Base-by-base conservation (phyloP, 192 early-diverging fungal genomes). In the Phlyctochytrium planicorne region DNA sequence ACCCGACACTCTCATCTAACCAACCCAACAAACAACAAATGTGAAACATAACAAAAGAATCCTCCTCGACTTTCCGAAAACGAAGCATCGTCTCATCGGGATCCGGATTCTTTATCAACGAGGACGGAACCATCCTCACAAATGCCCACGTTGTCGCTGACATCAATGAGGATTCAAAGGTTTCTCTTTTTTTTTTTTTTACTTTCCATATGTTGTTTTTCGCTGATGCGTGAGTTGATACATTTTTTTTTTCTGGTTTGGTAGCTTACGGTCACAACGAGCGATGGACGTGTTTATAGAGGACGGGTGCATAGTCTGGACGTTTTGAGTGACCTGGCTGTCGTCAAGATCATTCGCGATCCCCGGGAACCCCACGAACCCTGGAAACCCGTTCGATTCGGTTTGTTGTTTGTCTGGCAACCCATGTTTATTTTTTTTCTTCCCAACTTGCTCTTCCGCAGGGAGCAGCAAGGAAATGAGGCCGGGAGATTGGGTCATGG, bases 21-120 rank as follows among this genome's bases (percentile, higher is more conserved):
- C n/a, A n/a, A n/a, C n/a, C n/a, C n/a, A n/a, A n/a, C n/a, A n/a
- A n/a, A n/a, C n/a, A n/a, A n/a, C n/a, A 6, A n/a, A 4, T 30
- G 4, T 29, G 53, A 60, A 47, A 34, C 61, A 29, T 59, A 36
- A 33, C 16, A 3, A 30, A 65, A 52, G 31, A 59, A 29, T 29
- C 12, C 10, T 25, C 29, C 25, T 66, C 34, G 53, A 27, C 12
- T 47, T 60, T 56, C 35, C 30, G 34, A 30, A 34, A 23, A 24
- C 70, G 69, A 74, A 36, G 47, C 66, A 27, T 78, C 30, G 63
- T 75, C 17, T 70, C 72, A n/a, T 69, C 77, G 2, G 82, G 82
- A 25, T 79, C 77, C 17, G 82, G 82, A 2, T 84, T 84, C 62
- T 77, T 81, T 65, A 76, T 84, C 40, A 52, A 68, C 34, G 62